Conservation (phyloP, 2,329 filamentous ascomycete species). For the Aspergillus ibericus region DNA sequence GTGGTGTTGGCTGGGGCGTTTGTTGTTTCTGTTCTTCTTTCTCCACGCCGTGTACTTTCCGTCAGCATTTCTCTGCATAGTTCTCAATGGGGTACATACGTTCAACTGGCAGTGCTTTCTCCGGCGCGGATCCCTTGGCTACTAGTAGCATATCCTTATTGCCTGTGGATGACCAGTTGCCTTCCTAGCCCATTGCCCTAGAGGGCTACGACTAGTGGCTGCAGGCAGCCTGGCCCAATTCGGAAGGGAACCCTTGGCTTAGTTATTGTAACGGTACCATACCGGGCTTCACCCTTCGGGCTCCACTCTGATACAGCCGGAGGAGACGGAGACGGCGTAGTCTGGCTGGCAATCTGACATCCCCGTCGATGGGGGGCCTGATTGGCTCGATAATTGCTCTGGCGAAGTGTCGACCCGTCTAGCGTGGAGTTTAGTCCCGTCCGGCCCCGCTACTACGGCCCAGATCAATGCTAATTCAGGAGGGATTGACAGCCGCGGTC, state of each 20-base stretch:
- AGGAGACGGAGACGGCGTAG: background rate
- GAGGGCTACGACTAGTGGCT: too few relatives aligned
- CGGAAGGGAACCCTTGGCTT: too few relatives aligned
- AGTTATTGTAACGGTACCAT: background rate
- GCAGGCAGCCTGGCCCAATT: too few relatives aligned
- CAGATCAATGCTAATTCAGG: background rate
- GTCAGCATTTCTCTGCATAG: background rate
- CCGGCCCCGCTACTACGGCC: background rate
- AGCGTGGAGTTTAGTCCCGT: background rate
- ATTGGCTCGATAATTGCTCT: background rate
- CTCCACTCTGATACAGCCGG: constrained; percentile 1
- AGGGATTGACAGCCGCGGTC: background rate
- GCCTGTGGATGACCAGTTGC: too few relatives aligned
- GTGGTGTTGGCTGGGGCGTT: constrained; percentile 24
- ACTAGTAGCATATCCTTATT: too few relatives aligned
- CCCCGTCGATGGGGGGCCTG: background rate
- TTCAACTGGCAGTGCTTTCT: background rate
- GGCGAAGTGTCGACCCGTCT: background rate
- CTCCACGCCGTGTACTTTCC: background rate
- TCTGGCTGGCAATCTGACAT: background rate
- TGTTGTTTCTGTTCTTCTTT: background rate
- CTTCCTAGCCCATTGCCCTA: too few relatives aligned
- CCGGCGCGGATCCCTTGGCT: too few relatives aligned
- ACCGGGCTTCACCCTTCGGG: constrained; percentile 6
- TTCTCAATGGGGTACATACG: background rate